Evolutionary conservation across 768 basidiomycete genomes (phyloP), one percentile per base, ranked within the genome.

Genomic region (Auricularia auricula-judae): DNA sequence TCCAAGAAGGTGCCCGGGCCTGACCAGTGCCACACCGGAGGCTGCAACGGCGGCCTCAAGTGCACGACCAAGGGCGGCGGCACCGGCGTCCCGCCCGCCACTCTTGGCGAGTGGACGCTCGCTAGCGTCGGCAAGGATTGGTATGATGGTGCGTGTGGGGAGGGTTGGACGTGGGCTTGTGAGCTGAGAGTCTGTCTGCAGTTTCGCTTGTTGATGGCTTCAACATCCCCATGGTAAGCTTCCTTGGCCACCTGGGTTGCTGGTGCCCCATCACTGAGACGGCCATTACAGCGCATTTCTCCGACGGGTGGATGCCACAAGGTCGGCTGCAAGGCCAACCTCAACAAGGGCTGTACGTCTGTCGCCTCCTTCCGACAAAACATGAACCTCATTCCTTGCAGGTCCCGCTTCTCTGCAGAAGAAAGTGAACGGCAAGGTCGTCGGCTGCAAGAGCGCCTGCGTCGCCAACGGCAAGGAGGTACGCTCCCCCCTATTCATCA

Each of bases 41-140:
- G 70, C 21, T 73, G 72, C 62, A 71, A 68, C 35, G 72, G 72
- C 12, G 72, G 72, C 39, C 61, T 73, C 10, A 58, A 68, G 56
- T 59, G 56, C 56, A 23, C 23, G 29, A 59, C 23, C 23, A 23
- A 33, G 8, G 34, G 29, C 56, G 56, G 56, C 23, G 56, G 56
- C 23, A 59, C 56, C 14, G 56, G 84, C 61, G 80, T 85, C n/a
- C 86, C 87, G 36, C 88, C 88, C 54, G 87, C 83, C 10, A 80
- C 82, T 3, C 75, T 89, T 47, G 88, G 88, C 0, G 86, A 89
- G 68, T 88, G 82, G 75, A 87, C 84, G n/a, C 73, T 88, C 11
- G 36, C 47, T 8, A 67, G 76, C 67, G 78, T 70, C 1, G 70
- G 75, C 61, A 23, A 44, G 1, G 87, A 88, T 66, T 85, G 75